Percentiles rank a stretch among this genome's conserved stretches.
Conservation (phyloP, 108 stramenopile genomes). For the Cyclotella baltica region DNA sequence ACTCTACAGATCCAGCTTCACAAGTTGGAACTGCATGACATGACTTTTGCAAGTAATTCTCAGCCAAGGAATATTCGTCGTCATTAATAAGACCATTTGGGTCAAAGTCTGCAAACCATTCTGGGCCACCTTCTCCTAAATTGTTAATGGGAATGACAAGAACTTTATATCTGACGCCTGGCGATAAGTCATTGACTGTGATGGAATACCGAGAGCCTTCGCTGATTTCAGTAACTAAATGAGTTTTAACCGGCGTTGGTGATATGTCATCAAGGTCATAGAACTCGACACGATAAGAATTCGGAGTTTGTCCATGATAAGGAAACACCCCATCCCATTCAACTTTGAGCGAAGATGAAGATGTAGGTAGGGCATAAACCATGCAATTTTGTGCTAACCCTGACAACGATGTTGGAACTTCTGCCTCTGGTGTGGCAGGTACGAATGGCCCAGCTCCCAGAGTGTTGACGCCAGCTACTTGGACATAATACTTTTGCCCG, state of each 20-base stretch:
- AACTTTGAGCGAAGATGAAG: conserved; percentile 48
- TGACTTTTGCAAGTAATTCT: conserved; percentile 40
- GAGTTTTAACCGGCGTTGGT: conserved; percentile 13
- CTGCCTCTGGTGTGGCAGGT: conserved; percentile 13
- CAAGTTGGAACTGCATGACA: conserved; percentile 62
- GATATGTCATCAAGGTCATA: conserved; percentile 30
- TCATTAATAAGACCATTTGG: conserved; percentile 37
- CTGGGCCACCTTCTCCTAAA: conserved; percentile 46
- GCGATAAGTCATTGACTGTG: conserved; percentile 27
- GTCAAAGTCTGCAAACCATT: conserved; percentile 45
- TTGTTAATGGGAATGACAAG: conserved; percentile 43
- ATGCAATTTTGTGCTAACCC: conserved; percentile 51
- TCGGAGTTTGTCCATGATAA: conserved; percentile 46
- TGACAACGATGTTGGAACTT: conserved; percentile 53
- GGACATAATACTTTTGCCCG: conserved; percentile 72
- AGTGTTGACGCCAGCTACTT: conserved; percentile 67
- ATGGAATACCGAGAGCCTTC: conserved; percentile 47
- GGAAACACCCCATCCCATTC: conserved; percentile 58
- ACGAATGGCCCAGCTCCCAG: conserved; percentile 55
- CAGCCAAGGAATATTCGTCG: conserved; percentile 12
- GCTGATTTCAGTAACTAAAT: conserved; percentile 32
- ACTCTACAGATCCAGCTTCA: conserved; percentile 41
- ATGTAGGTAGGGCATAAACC: conserved; percentile 50
- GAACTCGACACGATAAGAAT: conserved; percentile 47
- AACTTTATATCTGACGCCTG: conserved; percentile 45